Evolutionary conservation across 2,329 filamentous ascomycete species (phyloP).

Genomic region (Calonectria honghensis): DNA sequence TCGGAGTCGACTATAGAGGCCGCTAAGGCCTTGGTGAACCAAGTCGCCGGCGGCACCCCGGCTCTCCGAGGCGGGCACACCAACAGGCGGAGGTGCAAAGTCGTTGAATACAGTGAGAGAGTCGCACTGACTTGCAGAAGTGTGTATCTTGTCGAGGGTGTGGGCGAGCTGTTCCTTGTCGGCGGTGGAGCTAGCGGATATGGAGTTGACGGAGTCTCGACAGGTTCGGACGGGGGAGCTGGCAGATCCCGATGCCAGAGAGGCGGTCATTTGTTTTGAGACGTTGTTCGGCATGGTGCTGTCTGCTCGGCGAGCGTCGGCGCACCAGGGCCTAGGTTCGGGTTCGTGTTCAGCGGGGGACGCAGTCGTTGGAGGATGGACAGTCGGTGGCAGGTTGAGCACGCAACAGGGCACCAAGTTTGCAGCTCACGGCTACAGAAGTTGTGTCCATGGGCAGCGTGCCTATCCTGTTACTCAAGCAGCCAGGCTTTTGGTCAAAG

Average conservation of each 20-base stretch:
- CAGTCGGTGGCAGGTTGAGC: slow-evolving; percentile 30
- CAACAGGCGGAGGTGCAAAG: slow-evolving; percentile 82
- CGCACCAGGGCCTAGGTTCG: slow-evolving; percentile 11
- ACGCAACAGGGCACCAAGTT: slow-evolving; percentile 27
- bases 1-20: slow-evolving; percentile 89
- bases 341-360: slow-evolving; percentile 27
- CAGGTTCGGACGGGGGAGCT: slow-evolving; percentile 60
- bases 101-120: slow-evolving; percentile 95
- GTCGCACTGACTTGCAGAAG: slow-evolving; percentile 88
- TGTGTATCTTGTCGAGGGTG: slow-evolving; percentile 91
- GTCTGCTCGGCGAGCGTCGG: slow-evolving; percentile 24
- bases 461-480: slow-evolving; percentile 41
- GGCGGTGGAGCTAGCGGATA: slow-evolving; percentile 62
- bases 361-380: slow-evolving; percentile 16
- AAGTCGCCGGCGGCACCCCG: slow-evolving; percentile 83
- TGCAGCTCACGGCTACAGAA: slow-evolving; percentile 30
- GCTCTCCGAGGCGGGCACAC: slow-evolving; percentile 76
- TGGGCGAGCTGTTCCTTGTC: slow-evolving; percentile 86
- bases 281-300: slow-evolving; percentile 53
- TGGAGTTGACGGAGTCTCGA: slow-evolving; percentile 64
- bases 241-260: slow-evolving; percentile 52
- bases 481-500: slow-evolving; percentile 41
- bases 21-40: slow-evolving; percentile 90
- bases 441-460: slow-evolving; percentile 38
- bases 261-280: slow-evolving; percentile 57